Evolutionary conservation across 805 yeast species (phyloP).

Genomic region (Nakazawaea holstii): DNA sequence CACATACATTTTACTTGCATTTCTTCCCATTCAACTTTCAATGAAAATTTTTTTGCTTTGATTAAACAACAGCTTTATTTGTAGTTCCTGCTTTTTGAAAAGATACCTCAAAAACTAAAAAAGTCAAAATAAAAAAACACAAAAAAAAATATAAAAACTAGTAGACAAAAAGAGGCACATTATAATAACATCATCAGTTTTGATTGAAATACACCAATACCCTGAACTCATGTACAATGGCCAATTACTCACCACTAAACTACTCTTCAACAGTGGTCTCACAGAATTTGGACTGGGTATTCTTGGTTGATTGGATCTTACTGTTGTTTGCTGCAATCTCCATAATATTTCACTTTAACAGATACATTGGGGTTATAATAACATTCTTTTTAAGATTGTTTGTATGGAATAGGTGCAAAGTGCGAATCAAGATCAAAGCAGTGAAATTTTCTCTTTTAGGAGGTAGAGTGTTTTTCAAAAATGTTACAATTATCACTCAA

Average conservation of each 20-base stretch:
- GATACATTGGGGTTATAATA: conserved; percentile 58
- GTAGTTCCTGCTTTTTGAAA: no score
- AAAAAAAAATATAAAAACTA: no score
- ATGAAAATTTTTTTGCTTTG: no score
- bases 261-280: background rate
- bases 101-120: no score
- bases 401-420: conserved; percentile 58
- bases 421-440: conserved; percentile 65
- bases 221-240: background rate
- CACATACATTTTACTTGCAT: no score
- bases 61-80: no score
- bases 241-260: background rate
- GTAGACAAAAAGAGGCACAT: no score
- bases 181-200: no score
- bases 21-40: no score
- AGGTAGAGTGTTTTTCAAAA: conserved; percentile 76
- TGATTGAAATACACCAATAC: no score
- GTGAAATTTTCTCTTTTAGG: conserved; percentile 74
- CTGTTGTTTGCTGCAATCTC: conserved; percentile 56
- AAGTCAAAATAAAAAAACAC: no score
- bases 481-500: conserved; percentile 65
- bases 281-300: conserved; percentile 49
- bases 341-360: conserved; percentile 69
- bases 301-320: conserved; percentile 78
- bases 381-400: conserved; percentile 42